phyloP scores from a whole-genome alignment of 1,139 yeast species.

The Lodderomyces margitis region DNA sequence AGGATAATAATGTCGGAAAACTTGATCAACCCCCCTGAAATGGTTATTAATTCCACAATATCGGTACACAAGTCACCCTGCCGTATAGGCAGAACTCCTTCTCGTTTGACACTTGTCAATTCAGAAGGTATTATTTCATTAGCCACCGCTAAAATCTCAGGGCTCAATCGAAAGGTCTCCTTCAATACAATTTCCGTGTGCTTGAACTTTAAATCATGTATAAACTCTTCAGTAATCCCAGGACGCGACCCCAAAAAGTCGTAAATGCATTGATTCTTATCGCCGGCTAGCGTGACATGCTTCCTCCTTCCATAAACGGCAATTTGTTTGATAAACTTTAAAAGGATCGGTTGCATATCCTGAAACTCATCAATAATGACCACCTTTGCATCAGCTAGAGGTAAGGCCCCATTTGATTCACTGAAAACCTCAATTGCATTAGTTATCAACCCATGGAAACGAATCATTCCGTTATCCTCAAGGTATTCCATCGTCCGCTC shows the following conservation, averaged over 20 bases:
- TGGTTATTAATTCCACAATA: constrained; percentile 28
- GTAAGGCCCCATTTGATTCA: constrained; percentile 20
- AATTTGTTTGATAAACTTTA: constrained; percentile 43
- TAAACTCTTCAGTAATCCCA: constrained; percentile 24
- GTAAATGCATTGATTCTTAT: constrained; percentile 70
- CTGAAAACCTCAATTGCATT: constrained; percentile 30
- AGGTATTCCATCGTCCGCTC: constrained; percentile 22
- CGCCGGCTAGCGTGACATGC: constrained; percentile 71
- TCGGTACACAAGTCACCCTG: constrained; percentile 5
- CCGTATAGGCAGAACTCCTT: constrained; percentile 5
- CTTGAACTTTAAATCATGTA: constrained; percentile 22
- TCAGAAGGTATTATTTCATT: constrained; percentile 18
- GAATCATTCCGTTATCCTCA: constrained; percentile 31
- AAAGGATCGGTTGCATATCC: constrained; percentile 58
- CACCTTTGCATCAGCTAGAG: constrained; percentile 27
- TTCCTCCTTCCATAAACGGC: constrained; percentile 27
- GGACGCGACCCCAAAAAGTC: constrained; percentile 59
- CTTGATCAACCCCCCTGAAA: constrained; percentile 39
- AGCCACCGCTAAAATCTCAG: constrained; percentile 50
- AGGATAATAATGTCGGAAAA: constrained; percentile 57
- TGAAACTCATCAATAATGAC: constrained; percentile 75
- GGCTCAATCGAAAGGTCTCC: constrained; percentile 60
- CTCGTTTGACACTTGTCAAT: constrained; percentile 20
- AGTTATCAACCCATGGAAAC: constrained; percentile 36
- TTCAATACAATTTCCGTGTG: constrained; percentile 32